Evolutionary conservation across 2,329 filamentous ascomycete species (phyloP), one percentile per base, ranked within the genome.

Genomic region (Thelonectria olida): DNA sequence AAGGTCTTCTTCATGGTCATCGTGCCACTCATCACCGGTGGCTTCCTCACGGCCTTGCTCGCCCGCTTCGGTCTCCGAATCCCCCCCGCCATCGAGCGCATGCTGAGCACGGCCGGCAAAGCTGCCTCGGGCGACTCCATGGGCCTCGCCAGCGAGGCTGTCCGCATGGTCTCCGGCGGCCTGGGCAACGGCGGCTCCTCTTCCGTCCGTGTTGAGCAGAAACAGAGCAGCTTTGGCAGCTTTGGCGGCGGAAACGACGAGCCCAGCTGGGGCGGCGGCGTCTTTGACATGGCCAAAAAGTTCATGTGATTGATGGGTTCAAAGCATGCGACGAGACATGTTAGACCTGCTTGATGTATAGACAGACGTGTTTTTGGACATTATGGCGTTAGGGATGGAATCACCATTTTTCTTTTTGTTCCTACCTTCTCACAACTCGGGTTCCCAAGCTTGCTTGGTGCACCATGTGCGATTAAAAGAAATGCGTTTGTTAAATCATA

Each of bases 1-100:
- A 96, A 96, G 80, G 92, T 97, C 48, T 92, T 97, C 81, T 84
- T 92, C 82, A 86, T 93, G 64, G 90, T 97, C 64, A 85, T 97
- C 71, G 88, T 97, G 85, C 95, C 95, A 9, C 84, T 98, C 59
- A 81, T 97, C 71, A 93, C 90, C 1, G 92, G 92, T 52, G 95
- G 95, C 28, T 90, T 92, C 25, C 79, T 97, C 67, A 89, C 89
- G 8, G 92, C 90, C 47, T 81, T 97, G 44, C 85, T 97, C 45
- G 86, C 87, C 36, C 88, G 89, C 73, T 91, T 97, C 76, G 94
- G 94, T 20, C 82, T 98, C 62, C 85, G 90, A 64, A 77, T 97
- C 65, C 94, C 94, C 1, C 82, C 83, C 5, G 78, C 82, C 12
- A 73, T 93, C 61, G 83, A 88, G 78, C 81, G 82, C 71, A 81